phyloP scores from a whole-genome alignment of 2,329 filamentous ascomycete species.

The Ilyonectria destructans region DNA sequence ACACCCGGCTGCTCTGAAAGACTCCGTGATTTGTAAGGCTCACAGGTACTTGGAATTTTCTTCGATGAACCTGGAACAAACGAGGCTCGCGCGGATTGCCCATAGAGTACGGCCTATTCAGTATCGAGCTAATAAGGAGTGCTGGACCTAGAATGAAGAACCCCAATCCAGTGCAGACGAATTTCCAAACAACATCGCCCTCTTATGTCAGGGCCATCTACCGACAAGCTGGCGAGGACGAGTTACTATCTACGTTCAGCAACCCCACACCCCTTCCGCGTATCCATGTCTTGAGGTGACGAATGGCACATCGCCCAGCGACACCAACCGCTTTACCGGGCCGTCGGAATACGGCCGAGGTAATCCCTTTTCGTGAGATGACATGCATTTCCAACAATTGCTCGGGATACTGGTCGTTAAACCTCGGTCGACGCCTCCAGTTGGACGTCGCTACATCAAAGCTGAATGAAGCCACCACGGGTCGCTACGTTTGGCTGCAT shows the following conservation, averaged over 20 bases:
- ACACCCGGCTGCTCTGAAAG: too few relatives aligned
- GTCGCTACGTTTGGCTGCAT: too few relatives aligned
- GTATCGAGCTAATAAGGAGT: neutral
- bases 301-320: neutral
- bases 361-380: neutral
- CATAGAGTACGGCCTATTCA: neutral
- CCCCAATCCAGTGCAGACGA: neutral
- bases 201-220: neutral
- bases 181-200: neutral
- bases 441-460: neutral
- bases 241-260: neutral
- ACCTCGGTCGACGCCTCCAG: neutral
- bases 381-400: neutral
- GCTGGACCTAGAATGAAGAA: neutral
- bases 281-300: neutral
- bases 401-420: neutral
- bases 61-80: neutral
- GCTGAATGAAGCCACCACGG: neutral
- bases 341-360: constrained; percentile 28
- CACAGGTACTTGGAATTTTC: neutral
- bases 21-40: neutral
- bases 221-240: neutral
- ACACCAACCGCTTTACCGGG: constrained; percentile 14
- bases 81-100: neutral
- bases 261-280: neutral